Conservation (phyloP, 1,284 basidiomycete genomes). For the Moniliophthora roreri region DNA sequence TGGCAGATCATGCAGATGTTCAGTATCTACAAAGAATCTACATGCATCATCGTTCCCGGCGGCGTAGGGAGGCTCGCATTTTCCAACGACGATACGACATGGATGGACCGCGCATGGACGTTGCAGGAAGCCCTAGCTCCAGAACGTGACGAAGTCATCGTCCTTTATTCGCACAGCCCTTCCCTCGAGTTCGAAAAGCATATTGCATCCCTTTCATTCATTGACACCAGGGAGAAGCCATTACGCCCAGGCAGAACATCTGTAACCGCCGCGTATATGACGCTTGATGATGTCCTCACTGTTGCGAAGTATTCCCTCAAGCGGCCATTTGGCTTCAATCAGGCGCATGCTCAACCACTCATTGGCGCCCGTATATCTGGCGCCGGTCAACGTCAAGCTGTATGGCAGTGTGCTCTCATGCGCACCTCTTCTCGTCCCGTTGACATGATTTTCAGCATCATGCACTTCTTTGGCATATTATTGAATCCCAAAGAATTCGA, state of each 20-base stretch:
- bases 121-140: slow-evolving; percentile 7
- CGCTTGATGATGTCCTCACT: slow-evolving; percentile 2
- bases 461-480: background rate
- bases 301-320: background rate
- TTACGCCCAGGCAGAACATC: background rate
- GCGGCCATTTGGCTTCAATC: background rate
- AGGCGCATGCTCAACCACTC: background rate
- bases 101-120: slow-evolving; percentile 4
- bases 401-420: slow-evolving; percentile 5
- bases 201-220: background rate
- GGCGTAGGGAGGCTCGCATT: background rate
- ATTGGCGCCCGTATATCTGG: background rate
- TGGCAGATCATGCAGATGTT: slow-evolving; percentile 7
- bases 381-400: background rate
- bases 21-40: background rate
- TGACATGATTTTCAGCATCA: slow-evolving; percentile 7
- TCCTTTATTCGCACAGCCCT: background rate
- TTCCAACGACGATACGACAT: background rate
- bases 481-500: background rate
- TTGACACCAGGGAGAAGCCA: background rate
- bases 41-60: background rate
- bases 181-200: background rate
- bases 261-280: background rate
- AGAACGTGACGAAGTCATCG: background rate
- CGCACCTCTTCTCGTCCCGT: slow-evolving; percentile 6